Evolutionary conservation across 1,284 basidiomycete genomes (phyloP).

Genomic region (Paramarasmius palmivorus): DNA sequence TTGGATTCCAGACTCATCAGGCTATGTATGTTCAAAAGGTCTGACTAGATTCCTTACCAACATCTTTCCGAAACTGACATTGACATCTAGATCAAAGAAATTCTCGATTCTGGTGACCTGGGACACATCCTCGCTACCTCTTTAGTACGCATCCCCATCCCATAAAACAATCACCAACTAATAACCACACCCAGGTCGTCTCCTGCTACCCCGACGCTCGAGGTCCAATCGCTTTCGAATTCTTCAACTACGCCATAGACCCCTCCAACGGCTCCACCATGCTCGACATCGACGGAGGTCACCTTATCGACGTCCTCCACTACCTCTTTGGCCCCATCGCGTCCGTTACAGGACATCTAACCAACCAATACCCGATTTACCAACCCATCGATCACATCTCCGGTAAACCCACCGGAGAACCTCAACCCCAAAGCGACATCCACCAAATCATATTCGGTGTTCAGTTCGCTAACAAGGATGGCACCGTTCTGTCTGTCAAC

Average conservation of each 20-base stretch:
- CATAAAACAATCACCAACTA: not conserved
- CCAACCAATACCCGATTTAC: not conserved
- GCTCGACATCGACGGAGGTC: conserved; percentile 11
- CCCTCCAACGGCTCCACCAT: conserved; percentile 9
- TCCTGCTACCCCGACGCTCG: not conserved
- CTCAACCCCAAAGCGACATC: not conserved
- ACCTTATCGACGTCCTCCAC: conserved; percentile 13
- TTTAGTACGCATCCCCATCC: conserved; percentile 7
- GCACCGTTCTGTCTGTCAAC: not conserved
- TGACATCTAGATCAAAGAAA: not conserved
- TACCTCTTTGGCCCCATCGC: conserved; percentile 14
- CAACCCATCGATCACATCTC: not conserved
- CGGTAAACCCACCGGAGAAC: conserved; percentile 5
- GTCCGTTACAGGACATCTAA: conserved; percentile 10
- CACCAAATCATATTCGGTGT: not conserved
- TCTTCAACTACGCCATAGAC: not conserved
- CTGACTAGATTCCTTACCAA: not conserved
- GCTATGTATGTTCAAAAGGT: conserved; percentile 27
- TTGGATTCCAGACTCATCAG: conserved; percentile 34
- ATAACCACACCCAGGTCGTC: not conserved
- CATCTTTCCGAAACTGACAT: not conserved
- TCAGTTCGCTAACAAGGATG: not conserved
- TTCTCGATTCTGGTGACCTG: conserved; percentile 11
- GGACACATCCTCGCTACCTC: conserved; percentile 13
- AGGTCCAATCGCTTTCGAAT: not conserved